Percentiles rank a stretch among this genome's conserved stretches.
These are phyloP conservation scores for Coemansia reversa DNA, from an alignment of 192 early-diverging fungal species.

Conservation along the genomic window DNA sequence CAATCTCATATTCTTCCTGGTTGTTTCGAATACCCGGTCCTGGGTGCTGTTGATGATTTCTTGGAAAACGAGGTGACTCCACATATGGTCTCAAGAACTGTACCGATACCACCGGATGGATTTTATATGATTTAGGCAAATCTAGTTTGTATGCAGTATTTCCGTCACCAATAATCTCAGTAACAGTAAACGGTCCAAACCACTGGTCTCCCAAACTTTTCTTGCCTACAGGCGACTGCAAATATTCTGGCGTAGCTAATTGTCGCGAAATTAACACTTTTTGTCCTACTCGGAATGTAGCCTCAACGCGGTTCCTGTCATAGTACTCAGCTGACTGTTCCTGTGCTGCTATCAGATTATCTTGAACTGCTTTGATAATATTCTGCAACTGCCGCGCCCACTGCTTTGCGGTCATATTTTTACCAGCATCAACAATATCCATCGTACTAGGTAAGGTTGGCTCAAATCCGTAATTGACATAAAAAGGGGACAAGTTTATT, in stretches of 20 bases:
- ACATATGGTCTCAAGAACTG: neutral
- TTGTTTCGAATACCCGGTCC: neutral
- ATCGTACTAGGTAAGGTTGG: slow-evolving; percentile 2
- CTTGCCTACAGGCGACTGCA: neutral
- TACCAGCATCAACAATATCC: neutral
- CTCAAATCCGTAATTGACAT: slow-evolving; percentile 10
- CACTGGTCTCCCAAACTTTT: neutral
- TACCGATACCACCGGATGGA: slow-evolving; percentile 2
- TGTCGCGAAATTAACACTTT: neutral
- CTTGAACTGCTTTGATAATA: neutral
- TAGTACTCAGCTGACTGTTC: slow-evolving; percentile 1
- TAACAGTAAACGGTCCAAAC: slow-evolving; percentile 5
- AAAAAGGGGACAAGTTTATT: neutral
- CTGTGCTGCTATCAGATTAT: neutral
- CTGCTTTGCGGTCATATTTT: neutral
- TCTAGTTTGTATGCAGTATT: slow-evolving; percentile 3
- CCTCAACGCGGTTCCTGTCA: neutral
- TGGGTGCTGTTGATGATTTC: neutral
- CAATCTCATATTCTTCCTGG: neutral
- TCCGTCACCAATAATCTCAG: neutral
- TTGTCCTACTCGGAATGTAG: neutral
- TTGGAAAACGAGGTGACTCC: neutral
- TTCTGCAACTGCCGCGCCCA: neutral
- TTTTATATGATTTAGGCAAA: neutral
- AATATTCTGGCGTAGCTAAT: neutral